phyloP scores from a whole-genome alignment of 352 stramenopile genomes.

The Phytophthora constricta region DNA sequence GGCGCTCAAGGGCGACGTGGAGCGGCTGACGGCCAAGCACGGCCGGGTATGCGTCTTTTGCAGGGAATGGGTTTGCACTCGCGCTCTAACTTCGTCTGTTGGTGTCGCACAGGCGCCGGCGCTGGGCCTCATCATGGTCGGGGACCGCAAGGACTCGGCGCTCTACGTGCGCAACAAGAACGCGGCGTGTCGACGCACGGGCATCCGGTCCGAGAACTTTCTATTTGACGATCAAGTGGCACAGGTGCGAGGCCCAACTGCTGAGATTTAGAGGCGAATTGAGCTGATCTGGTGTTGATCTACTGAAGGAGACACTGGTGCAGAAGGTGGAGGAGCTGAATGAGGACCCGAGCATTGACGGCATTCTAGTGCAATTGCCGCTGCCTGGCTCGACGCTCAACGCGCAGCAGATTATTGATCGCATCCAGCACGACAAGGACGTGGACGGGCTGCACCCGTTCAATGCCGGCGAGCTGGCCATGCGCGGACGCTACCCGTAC shows the following conservation, averaged over 20 bases:
- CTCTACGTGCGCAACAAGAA: constrained; percentile 99
- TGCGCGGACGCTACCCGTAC: constrained; percentile 86
- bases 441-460: constrained; percentile 98
- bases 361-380: constrained; percentile 92
- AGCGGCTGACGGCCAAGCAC: constrained; percentile 53
- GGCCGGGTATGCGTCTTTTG: constrained; percentile 45
- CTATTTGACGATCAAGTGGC: constrained; percentile 69
- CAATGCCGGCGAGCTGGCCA: constrained; percentile 95
- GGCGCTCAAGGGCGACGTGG: constrained; percentile 66
- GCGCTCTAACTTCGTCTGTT: background rate
- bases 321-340: constrained; percentile 82
- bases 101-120: constrained; percentile 78
- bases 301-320: constrained; percentile 55
- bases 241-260: constrained; percentile 45
- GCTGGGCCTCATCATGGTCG: constrained; percentile 98
- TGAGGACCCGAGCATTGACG: constrained; percentile 74
- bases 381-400: constrained; percentile 93
- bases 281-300: background rate
- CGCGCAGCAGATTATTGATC: constrained; percentile 92
- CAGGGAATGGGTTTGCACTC: background rate
- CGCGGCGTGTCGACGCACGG: constrained; percentile 93
- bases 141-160: constrained; percentile 94
- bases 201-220: constrained; percentile 93
- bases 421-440: constrained; percentile 96
- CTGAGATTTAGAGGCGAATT: background rate